Evolutionary conservation across 352 stramenopile genomes (phyloP).

Genomic region (Phytophthora pistaciae): DNA sequence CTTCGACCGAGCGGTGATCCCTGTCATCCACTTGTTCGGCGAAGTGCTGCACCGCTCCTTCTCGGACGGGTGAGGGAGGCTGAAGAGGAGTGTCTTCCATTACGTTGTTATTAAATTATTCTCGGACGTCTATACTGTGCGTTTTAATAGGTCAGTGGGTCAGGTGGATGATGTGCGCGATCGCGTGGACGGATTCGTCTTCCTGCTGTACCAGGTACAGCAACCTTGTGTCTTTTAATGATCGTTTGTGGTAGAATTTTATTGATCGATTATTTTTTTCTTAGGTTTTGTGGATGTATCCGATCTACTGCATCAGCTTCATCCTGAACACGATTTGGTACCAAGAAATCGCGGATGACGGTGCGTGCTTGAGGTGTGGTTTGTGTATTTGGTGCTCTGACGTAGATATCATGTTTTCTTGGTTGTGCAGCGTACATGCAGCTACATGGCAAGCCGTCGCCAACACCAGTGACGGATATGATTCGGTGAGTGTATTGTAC

Average conservation of each 20-base stretch:
- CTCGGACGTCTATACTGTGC: neutral
- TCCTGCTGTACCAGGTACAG: slow-evolving; percentile 83
- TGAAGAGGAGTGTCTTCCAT: neutral
- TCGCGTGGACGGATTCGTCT: slow-evolving; percentile 85
- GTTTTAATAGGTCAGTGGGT: slow-evolving; percentile 41
- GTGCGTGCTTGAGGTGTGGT: slow-evolving; percentile 34
- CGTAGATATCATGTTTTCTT: neutral
- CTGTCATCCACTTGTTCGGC: slow-evolving; percentile 89
- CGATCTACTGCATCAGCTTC: slow-evolving; percentile 93
- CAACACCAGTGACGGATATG: slow-evolving; percentile 84
- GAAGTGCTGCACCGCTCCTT: slow-evolving; percentile 81
- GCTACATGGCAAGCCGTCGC: slow-evolving; percentile 81
- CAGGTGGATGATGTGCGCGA: slow-evolving; percentile 82
- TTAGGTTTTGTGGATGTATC: slow-evolving; percentile 90
- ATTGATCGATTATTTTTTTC: neutral
- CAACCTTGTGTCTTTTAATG: neutral
- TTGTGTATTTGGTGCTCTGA: neutral
- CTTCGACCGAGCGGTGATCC: slow-evolving; percentile 86
- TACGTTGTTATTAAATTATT: no score
- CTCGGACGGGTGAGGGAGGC: slow-evolving; percentile 54
- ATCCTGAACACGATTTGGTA: slow-evolving; percentile 94
- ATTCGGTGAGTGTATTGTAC: slow-evolving; percentile 67
- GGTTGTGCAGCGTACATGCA: slow-evolving; percentile 73
- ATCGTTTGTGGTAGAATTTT: neutral
- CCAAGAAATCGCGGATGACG: slow-evolving; percentile 90